Evolutionary conservation across 345 rosid species (phyloP), one percentile per base, ranked within the genome.

Genomic region (Toxicodendron radicans): DNA sequence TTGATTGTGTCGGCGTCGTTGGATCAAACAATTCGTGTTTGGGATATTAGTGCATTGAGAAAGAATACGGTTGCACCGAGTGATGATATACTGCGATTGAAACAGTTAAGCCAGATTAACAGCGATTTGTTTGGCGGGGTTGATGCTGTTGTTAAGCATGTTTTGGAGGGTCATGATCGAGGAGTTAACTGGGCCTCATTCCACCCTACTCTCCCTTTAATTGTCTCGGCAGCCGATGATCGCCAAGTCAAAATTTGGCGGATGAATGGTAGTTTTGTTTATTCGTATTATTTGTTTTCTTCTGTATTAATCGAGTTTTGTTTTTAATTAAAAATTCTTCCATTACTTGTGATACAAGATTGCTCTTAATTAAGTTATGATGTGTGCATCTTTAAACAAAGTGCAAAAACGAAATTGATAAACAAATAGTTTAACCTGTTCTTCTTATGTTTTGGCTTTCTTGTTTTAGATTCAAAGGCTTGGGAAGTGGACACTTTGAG

Each of bases 151-250:
- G 97, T 92, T 49, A 91, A 91, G 86, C 90, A 91, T 75, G 98
- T 93, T 27, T 80, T 93, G 74, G 97, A 93, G 82, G 98, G 97
- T 52, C 98, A 94, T 83, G 98, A 92, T 51, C 85, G 97, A 76
- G 98, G 98, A 11, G 98, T 94, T 35, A 94, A 91, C 85, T 94
- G 98, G 98, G 97, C 98, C 79, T 75, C 97, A 41, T 94, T 94
- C 76, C 98, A 94, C 68, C 98, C 98, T 43, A 88, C 84, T 33
- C 89, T 94, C 59, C 97, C 98, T 73, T 79, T 94, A 70, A 91
- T 94, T 35, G 98, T 94, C 79, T 94, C 98, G 0, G 98, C 94
- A 65, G 98, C 97, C 10, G 98, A 94, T 87, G 96, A 94, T 70
- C 92, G 91, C 35, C 92, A 92, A 85, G 92, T 94, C 62, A 94